Base-by-base conservation (phyloP, 129 eudicot genomes). In the Flaveria sonorensis region DNA sequence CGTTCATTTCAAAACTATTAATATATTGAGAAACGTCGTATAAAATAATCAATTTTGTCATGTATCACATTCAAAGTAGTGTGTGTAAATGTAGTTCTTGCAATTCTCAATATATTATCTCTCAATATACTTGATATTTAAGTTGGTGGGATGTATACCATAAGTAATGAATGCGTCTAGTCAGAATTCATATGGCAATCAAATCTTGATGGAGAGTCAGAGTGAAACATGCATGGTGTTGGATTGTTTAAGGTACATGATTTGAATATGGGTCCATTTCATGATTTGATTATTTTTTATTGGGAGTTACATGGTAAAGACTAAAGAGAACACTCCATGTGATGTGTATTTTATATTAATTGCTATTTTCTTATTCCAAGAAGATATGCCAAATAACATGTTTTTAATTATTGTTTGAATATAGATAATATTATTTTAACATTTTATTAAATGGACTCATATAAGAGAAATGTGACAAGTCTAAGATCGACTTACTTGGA, bases 171-270 rank as follows among this genome's bases (percentile, higher is more conserved):
- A 39, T 79, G 81, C 36, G 42, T 81, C 81, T 68, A 75, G 85
- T 75, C 74, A 80, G 75, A 73, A 30, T n/a, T 70, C 71, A 70
- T 71, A 70, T 70, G 76, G 71, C 51, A 78, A 60, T 78, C 77
- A 47, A 70, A 32, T 71, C 47, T 72, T 63, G 68, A 13, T 68
- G 85, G 81, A 30, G 40, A 43, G 68, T 19, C 66, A 50, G 78
- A 40, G 36, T 12, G 77, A 74, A 67, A 74, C 68, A 75, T 81
- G 82, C 64, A 76, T 50, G 36, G 77, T 24, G 81, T 43, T 82
- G 70, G 51, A 52, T 81, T 81, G 68, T 76, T 70, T 70, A 75
- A 40, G 69, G 57, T 51, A 36, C 70, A 28, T 73, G 75, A 66
- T 64, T 63, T 78, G 45, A 69, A 19, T 59, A 70, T 70, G 60